phyloP scores from a whole-genome alignment of 129 eudicot species.

The Chrysanthemum lavandulifolium region DNA sequence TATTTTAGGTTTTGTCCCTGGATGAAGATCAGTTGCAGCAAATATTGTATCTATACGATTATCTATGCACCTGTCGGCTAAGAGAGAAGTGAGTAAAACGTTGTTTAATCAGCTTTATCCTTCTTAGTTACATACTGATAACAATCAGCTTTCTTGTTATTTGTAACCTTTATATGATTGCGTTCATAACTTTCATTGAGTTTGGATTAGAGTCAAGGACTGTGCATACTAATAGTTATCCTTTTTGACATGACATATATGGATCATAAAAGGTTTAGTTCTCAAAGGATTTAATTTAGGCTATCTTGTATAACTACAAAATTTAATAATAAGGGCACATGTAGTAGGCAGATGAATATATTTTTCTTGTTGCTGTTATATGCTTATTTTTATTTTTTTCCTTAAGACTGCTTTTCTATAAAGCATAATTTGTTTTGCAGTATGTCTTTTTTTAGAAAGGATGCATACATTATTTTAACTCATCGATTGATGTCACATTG shows the following conservation, averaged over 20 bases:
- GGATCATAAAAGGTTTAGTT: conserved; percentile 1
- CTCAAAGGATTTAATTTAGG: neutral
- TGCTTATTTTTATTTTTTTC: neutral
- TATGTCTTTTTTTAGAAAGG: too few relatives aligned
- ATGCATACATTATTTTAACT: neutral
- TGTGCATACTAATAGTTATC: neutral
- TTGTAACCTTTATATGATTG: neutral
- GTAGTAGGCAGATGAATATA: neutral
- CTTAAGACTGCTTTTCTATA: neutral
- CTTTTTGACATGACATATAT: conserved; percentile 8
- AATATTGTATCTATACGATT: conserved; percentile 66
- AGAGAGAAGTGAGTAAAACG: conserved; percentile 47
- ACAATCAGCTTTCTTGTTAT: conserved; percentile 7
- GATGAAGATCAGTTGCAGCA: conserved; percentile 76
- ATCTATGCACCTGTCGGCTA: conserved; percentile 52
- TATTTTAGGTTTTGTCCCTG: conserved; percentile 56
- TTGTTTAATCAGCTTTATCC: neutral
- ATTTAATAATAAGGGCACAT: neutral
- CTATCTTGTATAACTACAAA: neutral
- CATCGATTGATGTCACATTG: neutral
- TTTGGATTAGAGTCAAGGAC: neutral
- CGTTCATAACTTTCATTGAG: neutral
- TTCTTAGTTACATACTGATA: conserved; percentile 9
- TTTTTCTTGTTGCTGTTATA: conserved; percentile 16
- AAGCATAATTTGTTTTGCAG: too few relatives aligned